Base-by-base conservation (phyloP, 352 stramenopile genomes). In the Globisporangium uncinulatum region DNA sequence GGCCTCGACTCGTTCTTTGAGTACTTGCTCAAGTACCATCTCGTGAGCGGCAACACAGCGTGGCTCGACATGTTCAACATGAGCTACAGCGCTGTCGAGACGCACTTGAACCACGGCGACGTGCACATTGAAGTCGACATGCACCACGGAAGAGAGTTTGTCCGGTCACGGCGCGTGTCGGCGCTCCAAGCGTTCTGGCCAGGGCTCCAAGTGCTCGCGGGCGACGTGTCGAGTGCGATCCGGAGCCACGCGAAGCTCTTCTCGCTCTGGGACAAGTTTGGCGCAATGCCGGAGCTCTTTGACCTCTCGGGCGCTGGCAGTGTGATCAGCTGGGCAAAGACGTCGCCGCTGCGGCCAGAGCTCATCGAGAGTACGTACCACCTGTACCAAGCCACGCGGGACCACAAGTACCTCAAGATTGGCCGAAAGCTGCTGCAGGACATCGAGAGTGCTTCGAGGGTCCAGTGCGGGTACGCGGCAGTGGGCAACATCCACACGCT, bases 1-100 rank as follows among this genome's bases (percentile, higher is more conserved):
- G 98, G 98, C 21, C 83, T 97, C 1, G 97, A 99, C 71, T 98
- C 90, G 47, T 99, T 97, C 67, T 98, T 98, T 61, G 97, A 99
- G 73, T 99, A 99, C 68, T 63, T 98, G 37, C 66, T 98, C n/a
- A 99, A 99, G 69, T 95, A 96, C 60, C 90, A 98, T 63, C 73
- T 98, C 37, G 69, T 99, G n/a, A 98, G 97, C 66, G 90, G 90
- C 20, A 90, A 98, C 55, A 62, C 85, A 17, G 62, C 81, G 73
- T 87, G 96, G 86, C 76, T 98, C 69, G 77, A 79, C 11, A 98
- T 98, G 91, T 98, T 95, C 67, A 88, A 89, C 53, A 65, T 66
- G 36, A 93, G 80, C 53, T 95, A 95, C 55, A 65, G 62, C 19
- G 82, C 81, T 1, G 82, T 95, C 0, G 80, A 96, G 50, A 76